A percentile compares a stretch with the other conserved stretches of the same genome.
Conservation (phyloP, 768 basidiomycete genomes). For the Leccinum rimulosum region DNA sequence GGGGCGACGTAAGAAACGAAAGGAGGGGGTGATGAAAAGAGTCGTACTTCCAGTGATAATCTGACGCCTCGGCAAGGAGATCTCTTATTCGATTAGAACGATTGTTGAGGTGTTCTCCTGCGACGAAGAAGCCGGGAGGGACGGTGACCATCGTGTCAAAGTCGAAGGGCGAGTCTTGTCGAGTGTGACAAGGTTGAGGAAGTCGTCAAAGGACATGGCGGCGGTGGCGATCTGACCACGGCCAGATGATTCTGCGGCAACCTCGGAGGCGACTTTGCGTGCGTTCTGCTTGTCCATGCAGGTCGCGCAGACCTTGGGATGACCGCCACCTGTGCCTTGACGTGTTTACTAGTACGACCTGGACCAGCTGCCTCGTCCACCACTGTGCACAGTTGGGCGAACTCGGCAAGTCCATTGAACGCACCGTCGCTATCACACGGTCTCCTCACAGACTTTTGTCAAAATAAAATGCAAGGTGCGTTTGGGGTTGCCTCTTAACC, state of each 20-base stretch:
- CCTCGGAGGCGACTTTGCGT: conserved; percentile 31
- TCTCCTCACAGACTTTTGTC: too few relatives aligned
- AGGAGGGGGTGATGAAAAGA: neutral
- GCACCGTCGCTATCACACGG: too few relatives aligned
- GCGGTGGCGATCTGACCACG: conserved; percentile 36
- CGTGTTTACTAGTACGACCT: too few relatives aligned
- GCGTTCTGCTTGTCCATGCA: conserved; percentile 36
- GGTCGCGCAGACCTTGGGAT: conserved; percentile 32
- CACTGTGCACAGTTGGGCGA: too few relatives aligned
- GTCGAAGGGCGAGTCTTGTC: conserved; percentile 32
- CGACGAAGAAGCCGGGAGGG: conserved; percentile 30
- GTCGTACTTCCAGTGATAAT: conserved; percentile 35
- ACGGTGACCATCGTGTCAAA: conserved; percentile 36
- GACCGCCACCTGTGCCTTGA: conserved; percentile 21
- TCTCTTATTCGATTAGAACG: conserved; percentile 36
- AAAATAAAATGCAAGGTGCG: too few relatives aligned
- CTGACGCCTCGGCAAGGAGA: conserved; percentile 32
- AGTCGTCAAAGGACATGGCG: conserved; percentile 34
- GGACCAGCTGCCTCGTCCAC: too few relatives aligned
- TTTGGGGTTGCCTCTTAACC: too few relatives aligned
- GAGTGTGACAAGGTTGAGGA: conserved; percentile 31
- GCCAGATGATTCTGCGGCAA: conserved; percentile 27
- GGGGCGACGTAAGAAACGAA: neutral
- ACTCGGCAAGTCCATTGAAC: too few relatives aligned
- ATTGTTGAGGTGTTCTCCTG: conserved; percentile 34